Percentiles rank a stretch among this genome's conserved stretches.
phyloP scores from a whole-genome alignment of 2,329 filamentous ascomycete species.

The Paracorniculantispora psalliotae region DNA sequence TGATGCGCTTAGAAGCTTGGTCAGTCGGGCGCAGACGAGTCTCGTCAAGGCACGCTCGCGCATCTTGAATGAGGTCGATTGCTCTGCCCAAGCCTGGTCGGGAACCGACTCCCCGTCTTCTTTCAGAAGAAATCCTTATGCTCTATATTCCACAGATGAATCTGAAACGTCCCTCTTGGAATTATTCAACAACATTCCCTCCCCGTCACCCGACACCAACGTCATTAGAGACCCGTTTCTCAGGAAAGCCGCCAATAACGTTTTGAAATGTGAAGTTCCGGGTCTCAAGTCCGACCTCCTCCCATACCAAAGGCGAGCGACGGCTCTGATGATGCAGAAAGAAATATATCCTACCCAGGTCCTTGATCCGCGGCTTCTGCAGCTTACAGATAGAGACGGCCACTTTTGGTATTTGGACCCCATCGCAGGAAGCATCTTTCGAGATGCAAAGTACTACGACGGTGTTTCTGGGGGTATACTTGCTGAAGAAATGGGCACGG shows the following conservation, averaged over 20 bases:
- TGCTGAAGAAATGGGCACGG: constrained; percentile 75
- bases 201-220: constrained; percentile 54
- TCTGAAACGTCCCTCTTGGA: constrained; percentile 51
- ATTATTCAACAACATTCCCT: constrained; percentile 69
- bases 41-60: constrained; percentile 41
- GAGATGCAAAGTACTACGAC: constrained; percentile 69
- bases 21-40: constrained; percentile 43
- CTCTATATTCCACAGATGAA: constrained; percentile 20
- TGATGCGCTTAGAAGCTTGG: constrained; percentile 50
- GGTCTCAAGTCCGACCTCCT: constrained; percentile 65
- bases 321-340: constrained; percentile 77
- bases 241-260: constrained; percentile 47
- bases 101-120: constrained; percentile 31
- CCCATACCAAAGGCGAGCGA: constrained; percentile 73
- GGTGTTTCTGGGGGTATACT: constrained; percentile 70
- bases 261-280: constrained; percentile 48
- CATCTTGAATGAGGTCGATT: constrained; percentile 52
- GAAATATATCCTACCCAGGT: constrained; percentile 61
- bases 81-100: constrained; percentile 50
- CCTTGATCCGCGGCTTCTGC: constrained; percentile 69
- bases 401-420: constrained; percentile 65
- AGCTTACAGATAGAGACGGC: constrained; percentile 55
- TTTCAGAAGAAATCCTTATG: constrained; percentile 25
- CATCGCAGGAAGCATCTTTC: constrained; percentile 55
- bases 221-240: constrained; percentile 45